These are phyloP conservation scores for Colletotrichum sp. DNA, from an alignment of 2,329 filamentous ascomycete species.

Conservation along the genomic window DNA sequence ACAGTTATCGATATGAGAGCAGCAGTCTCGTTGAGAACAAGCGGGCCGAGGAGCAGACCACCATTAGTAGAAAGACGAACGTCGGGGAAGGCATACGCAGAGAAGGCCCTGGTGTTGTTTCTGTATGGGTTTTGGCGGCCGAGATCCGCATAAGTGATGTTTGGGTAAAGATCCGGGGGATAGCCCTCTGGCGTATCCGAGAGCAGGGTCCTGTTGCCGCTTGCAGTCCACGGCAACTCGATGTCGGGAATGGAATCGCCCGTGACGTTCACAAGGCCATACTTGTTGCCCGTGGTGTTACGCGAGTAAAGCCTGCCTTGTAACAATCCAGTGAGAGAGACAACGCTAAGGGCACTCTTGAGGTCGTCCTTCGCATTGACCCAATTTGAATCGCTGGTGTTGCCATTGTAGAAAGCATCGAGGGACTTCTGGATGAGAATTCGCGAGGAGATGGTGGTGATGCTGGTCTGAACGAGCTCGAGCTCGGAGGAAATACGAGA, in stretches of 20 bases:
- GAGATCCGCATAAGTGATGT: conserved; percentile 69
- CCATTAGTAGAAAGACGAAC: conserved; percentile 54
- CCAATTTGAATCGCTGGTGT: conserved; percentile 67
- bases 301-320: conserved; percentile 78
- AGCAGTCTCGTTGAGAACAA: conserved; percentile 73
- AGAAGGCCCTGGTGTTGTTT: conserved; percentile 44
- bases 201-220: conserved; percentile 65
- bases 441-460: conserved; percentile 73
- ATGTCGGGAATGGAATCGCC: conserved; percentile 53
- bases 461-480: conserved; percentile 77
- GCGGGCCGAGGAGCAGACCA: conserved; percentile 78
- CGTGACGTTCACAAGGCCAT: conserved; percentile 71
- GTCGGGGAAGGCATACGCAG: conserved; percentile 55
- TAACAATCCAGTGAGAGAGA: conserved; percentile 62
- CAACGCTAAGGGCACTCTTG: conserved; percentile 69
- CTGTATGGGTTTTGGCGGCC: conserved; percentile 43
- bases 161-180: conserved; percentile 76
- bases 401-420: conserved; percentile 57
- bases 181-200: conserved; percentile 71
- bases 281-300: conserved; percentile 61
- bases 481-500: conserved; percentile 81
- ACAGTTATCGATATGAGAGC: conserved; percentile 83
- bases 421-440: conserved; percentile 63
- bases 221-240: conserved; percentile 63
- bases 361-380: conserved; percentile 66